A percentile compares a stretch with the other conserved stretches of the same genome.
These are phyloP conservation scores for Hansfordia pulvinata DNA, from an alignment of 2,329 filamentous ascomycete genomes.

Conservation along the genomic window DNA sequence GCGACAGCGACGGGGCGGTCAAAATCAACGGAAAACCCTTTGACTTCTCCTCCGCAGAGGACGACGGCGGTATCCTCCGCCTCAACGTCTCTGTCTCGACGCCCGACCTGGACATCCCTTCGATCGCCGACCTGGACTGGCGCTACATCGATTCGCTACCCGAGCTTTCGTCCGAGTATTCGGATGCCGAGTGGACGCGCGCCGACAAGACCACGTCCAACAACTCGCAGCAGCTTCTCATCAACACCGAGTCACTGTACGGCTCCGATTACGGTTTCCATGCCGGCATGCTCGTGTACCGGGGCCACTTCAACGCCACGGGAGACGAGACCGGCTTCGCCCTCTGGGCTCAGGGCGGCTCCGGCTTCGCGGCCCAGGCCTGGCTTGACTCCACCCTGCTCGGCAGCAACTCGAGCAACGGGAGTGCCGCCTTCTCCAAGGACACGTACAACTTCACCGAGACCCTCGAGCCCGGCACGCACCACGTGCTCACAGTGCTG, in stretches of 20 bases:
- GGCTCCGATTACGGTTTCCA: conserved; percentile 63
- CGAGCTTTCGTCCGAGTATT: not conserved
- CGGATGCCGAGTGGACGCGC: conserved; percentile 10
- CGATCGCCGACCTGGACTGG: not conserved
- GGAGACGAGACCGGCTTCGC: conserved; percentile 44
- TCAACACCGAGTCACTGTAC: conserved; percentile 55
- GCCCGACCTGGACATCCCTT: conserved; percentile 1
- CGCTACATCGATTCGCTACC: not conserved
- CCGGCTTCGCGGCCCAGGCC: conserved; percentile 50
- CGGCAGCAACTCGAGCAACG: no score
- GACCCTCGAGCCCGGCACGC: conserved; percentile 34
- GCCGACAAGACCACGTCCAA: conserved; percentile 27
- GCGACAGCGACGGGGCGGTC: conserved; percentile 32
- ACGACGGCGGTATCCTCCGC: conserved; percentile 21
- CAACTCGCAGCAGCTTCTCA: conserved; percentile 45
- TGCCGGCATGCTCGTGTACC: conserved; percentile 53
- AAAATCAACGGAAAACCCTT: conserved; percentile 42
- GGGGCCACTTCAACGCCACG: conserved; percentile 53
- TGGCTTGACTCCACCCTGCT: conserved; percentile 58
- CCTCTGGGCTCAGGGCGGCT: conserved; percentile 51
- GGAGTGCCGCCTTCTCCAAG: no score
- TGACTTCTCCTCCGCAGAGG: conserved; percentile 11
- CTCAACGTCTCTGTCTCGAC: conserved; percentile 5
- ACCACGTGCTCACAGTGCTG: conserved; percentile 53
- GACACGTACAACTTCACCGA: conserved; percentile 29